Conservation (phyloP, 805 yeast species). For the Candida tallmaniae region DNA sequence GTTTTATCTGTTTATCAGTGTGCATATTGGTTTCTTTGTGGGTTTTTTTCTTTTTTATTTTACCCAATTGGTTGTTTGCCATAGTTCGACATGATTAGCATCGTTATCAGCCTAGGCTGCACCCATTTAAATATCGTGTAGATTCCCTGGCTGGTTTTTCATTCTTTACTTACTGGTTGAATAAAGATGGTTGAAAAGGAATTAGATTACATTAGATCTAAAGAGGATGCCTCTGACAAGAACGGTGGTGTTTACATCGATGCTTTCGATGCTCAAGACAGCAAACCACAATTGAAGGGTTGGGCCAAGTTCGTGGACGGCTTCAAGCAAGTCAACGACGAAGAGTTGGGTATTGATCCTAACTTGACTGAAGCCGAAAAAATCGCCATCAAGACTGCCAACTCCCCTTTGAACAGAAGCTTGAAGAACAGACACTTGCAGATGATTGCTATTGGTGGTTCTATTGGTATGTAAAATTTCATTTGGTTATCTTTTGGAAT, state of each 20-base stretch:
- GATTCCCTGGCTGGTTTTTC: background rate
- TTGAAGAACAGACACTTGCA: slow-evolving; percentile 64
- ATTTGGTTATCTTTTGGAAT: too few relatives aligned
- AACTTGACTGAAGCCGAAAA: slow-evolving; percentile 22
- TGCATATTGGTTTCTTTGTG: too few relatives aligned
- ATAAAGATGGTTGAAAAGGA: slow-evolving; percentile 37
- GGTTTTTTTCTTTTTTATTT: too few relatives aligned
- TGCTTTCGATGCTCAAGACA: slow-evolving; percentile 17
- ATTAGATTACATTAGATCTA: slow-evolving; percentile 35
- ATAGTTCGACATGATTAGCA: background rate
- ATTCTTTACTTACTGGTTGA: too few relatives aligned
- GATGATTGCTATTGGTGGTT: slow-evolving; percentile 72
- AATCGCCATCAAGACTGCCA: slow-evolving; percentile 40
- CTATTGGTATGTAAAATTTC: slow-evolving; percentile 72
- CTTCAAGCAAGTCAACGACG: slow-evolving; percentile 29
- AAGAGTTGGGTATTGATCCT: slow-evolving; percentile 40
- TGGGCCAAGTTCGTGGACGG: slow-evolving; percentile 23
- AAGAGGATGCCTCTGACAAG: slow-evolving; percentile 34
- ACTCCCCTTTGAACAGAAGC: slow-evolving; percentile 46
- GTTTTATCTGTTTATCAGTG: background rate
- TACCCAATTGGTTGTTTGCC: background rate
- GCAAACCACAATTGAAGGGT: slow-evolving; percentile 16
- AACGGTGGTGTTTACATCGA: slow-evolving; percentile 35
- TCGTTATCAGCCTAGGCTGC: background rate
- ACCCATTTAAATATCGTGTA: background rate